These are phyloP conservation scores for Colletotrichum sansevieriae DNA, from an alignment of 2,329 filamentous ascomycete species.

Conservation along the genomic window DNA sequence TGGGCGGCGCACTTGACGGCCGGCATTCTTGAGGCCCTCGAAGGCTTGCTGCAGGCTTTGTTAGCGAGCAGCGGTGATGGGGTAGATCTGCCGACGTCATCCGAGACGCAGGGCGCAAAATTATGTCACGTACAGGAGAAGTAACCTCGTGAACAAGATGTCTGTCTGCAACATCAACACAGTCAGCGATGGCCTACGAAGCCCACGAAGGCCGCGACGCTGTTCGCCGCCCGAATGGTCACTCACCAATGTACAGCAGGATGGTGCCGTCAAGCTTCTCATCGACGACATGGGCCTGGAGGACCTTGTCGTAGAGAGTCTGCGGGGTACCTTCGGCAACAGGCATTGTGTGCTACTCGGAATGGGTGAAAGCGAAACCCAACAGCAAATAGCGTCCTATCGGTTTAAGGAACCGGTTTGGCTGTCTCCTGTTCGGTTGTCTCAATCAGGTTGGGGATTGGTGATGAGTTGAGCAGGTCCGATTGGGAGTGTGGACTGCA, in stretches of 20 bases:
- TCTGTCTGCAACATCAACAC: slow-evolving; percentile 70
- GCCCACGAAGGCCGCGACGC: neutral
- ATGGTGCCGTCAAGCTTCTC: slow-evolving; percentile 95
- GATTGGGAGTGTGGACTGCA: neutral
- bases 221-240: neutral
- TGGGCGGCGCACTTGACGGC: slow-evolving; percentile 87
- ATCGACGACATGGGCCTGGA: slow-evolving; percentile 93
- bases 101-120: neutral
- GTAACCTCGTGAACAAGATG: slow-evolving; percentile 99
- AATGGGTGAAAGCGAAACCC: neutral
- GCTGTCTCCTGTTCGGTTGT: slow-evolving; percentile 4
- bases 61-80: slow-evolving; percentile 37
- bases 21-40: slow-evolving; percentile 91
- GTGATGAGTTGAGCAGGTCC: no score
- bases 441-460: neutral
- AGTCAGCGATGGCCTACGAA: neutral
- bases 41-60: slow-evolving; percentile 83
- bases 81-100: slow-evolving; percentile 37
- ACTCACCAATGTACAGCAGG: slow-evolving; percentile 90
- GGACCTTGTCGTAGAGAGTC: slow-evolving; percentile 98
- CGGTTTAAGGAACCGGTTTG: slow-evolving; percentile 1
- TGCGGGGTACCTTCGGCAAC: slow-evolving; percentile 77
- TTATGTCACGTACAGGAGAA: slow-evolving; percentile 75
- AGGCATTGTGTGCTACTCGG: slow-evolving; percentile 73
- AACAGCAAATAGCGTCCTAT: slow-evolving; percentile 23